Evolutionary conservation across 768 basidiomycete species (phyloP).

Genomic region (Nidularia sp.): DNA sequence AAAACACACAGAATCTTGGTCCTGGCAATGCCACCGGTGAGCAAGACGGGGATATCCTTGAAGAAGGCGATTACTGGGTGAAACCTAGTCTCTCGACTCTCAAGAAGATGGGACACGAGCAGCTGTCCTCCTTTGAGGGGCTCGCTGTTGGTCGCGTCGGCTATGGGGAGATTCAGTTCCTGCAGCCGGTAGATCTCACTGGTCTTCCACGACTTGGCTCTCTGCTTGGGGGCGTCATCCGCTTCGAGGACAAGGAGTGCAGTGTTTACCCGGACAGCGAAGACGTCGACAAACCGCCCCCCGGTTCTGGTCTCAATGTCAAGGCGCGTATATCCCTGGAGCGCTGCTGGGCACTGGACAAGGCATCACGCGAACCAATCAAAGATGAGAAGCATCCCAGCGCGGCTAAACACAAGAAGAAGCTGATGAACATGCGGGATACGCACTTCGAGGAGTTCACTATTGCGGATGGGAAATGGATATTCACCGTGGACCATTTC

Average conservation of each 20-base stretch:
- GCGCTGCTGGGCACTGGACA: slow-evolving; percentile 86
- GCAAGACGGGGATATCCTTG: slow-evolving; percentile 33
- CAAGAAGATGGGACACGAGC: slow-evolving; percentile 65
- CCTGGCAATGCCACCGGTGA: slow-evolving; percentile 17
- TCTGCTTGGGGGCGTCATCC: slow-evolving; percentile 81
- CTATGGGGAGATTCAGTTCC: slow-evolving; percentile 85
- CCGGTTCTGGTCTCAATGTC: slow-evolving; percentile 87
- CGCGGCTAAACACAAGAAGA: slow-evolving; percentile 70
- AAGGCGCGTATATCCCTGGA: slow-evolving; percentile 73
- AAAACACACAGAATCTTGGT: slow-evolving; percentile 21
- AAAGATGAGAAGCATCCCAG: slow-evolving; percentile 73
- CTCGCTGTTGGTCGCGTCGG: slow-evolving; percentile 90
- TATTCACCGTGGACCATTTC: slow-evolving; percentile 93
- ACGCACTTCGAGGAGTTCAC: slow-evolving; percentile 85
- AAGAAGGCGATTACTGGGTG: slow-evolving; percentile 91
- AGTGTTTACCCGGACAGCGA: slow-evolving; percentile 91
- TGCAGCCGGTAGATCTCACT: slow-evolving; percentile 81
- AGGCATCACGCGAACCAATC: slow-evolving; percentile 86
- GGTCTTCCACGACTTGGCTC: slow-evolving; percentile 74
- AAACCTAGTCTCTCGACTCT: slow-evolving; percentile 75
- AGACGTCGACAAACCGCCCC: slow-evolving; percentile 78
- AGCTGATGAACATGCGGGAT: slow-evolving; percentile 79
- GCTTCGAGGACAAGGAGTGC: slow-evolving; percentile 89
- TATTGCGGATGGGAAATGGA: slow-evolving; percentile 82
- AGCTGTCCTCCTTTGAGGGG: slow-evolving; percentile 68